A percentile compares a stretch with the other conserved stretches of the same genome.
Conservation (phyloP, 2,329 filamentous ascomycete species). For the Colletotrichum sp. region DNA sequence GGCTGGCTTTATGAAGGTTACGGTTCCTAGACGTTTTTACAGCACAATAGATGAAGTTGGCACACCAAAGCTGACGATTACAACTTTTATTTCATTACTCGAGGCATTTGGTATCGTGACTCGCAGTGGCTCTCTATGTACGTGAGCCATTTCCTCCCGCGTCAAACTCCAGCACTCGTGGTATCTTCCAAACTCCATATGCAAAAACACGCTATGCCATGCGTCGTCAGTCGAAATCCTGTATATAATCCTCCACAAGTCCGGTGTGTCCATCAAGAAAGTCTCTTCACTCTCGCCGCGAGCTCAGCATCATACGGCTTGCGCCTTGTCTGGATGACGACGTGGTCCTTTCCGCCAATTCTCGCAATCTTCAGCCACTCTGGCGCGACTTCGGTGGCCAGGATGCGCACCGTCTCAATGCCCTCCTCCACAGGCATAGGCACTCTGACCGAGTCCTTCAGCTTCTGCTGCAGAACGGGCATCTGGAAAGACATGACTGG, state of each 20-base stretch:
- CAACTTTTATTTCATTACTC: not conserved
- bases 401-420: conserved; percentile 51
- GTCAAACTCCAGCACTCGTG: not conserved
- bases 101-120: not conserved
- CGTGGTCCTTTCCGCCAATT: conserved; percentile 59
- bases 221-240: not conserved
- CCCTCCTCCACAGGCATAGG: conserved; percentile 60
- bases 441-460: conserved; percentile 69
- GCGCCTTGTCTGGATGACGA: conserved; percentile 56
- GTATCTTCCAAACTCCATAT: conserved; percentile 18
- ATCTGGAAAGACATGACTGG: conserved; percentile 70
- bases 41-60: conserved; percentile 23
- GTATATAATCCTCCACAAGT: not conserved
- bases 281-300: conserved; percentile 7
- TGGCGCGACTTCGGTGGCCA: conserved; percentile 60
- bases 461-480: conserved; percentile 64
- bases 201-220: conserved; percentile 12
- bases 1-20: conserved; percentile 17
- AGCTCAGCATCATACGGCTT: conserved; percentile 35
- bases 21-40: conserved; percentile 20
- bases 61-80: conserved; percentile 14
- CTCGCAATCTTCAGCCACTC: conserved; percentile 60
- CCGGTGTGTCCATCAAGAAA: conserved; percentile 3
- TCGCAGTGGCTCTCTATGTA: not conserved
- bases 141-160: not conserved